phyloP scores from a whole-genome alignment of 129 eudicot genomes.

The Daucus carota region DNA sequence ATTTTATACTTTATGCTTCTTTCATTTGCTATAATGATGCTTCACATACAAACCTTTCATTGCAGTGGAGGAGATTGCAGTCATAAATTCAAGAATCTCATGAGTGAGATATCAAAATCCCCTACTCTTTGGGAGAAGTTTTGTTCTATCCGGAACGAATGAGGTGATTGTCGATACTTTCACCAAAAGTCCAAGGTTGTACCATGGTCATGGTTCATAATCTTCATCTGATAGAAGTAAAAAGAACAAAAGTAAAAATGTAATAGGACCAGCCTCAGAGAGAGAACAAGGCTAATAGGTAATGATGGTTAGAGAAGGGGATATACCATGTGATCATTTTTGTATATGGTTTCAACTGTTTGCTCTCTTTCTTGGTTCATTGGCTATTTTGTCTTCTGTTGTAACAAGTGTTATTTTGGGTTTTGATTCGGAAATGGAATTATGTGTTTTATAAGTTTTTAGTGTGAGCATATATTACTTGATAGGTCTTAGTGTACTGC shows the following conservation, averaged over 20 bases:
- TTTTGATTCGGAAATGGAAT: not conserved
- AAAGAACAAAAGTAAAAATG: not conserved
- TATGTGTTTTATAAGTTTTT: not conserved
- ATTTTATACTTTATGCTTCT: not conserved
- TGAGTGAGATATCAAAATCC: conserved; percentile 68
- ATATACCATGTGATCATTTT: not conserved
- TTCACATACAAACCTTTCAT: conserved; percentile 1
- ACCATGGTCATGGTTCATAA: not conserved
- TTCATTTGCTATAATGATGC: not conserved
- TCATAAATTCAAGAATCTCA: conserved; percentile 82
- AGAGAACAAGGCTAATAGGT: not conserved
- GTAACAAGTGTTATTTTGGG: not conserved
- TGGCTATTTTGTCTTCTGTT: not conserved
- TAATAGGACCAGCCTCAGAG: not conserved
- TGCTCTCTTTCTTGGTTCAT: not conserved
- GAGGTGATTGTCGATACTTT: conserved; percentile 8
- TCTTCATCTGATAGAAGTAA: not conserved
- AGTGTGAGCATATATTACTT: not conserved
- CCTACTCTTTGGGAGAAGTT: conserved; percentile 65
- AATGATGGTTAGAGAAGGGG: not conserved
- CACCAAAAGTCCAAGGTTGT: not conserved
- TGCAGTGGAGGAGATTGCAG: conserved; percentile 97
- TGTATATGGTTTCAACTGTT: conserved; percentile 1
- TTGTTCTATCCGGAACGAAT: conserved; percentile 80
- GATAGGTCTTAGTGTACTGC: not conserved